Evolutionary conservation across 2,329 filamentous ascomycete species (phyloP).

Genomic region (Epichloe aotearoae): DNA sequence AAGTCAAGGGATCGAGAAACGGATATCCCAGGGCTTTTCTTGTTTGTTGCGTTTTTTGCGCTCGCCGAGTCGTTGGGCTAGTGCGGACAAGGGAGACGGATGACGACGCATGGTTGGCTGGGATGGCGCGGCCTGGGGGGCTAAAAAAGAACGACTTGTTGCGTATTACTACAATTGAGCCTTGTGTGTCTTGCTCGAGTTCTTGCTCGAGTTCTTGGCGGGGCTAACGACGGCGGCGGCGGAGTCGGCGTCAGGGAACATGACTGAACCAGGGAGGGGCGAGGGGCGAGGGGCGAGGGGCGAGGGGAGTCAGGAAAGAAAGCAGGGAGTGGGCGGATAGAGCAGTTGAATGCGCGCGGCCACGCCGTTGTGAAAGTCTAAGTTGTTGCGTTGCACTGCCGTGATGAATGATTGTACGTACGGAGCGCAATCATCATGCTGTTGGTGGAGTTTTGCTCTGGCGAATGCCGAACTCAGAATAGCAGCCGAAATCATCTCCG

Average conservation of each 20-base stretch:
- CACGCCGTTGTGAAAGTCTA: no score
- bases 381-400: no score
- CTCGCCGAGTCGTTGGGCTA: background rate
- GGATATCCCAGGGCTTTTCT: background rate
- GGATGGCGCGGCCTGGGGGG: constrained; percentile 16
- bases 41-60: background rate
- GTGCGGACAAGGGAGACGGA: constrained; percentile 11
- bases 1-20: background rate
- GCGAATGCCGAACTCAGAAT: background rate
- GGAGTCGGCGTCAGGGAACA: background rate
- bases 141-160: background rate
- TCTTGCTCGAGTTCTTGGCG: background rate
- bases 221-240: background rate
- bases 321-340: background rate
- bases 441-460: background rate
- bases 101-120: constrained; percentile 22
- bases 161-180: no score
- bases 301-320: background rate
- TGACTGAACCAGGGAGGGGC: background rate
- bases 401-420: no score
- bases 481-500: background rate
- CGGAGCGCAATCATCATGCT: background rate
- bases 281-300: background rate
- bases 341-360: no score
- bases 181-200: background rate